Evolutionary conservation across 495 filamentous ascomycete species (phyloP), one percentile per base, ranked within the genome.

Genomic region (Neurospora tetraspora): DNA sequence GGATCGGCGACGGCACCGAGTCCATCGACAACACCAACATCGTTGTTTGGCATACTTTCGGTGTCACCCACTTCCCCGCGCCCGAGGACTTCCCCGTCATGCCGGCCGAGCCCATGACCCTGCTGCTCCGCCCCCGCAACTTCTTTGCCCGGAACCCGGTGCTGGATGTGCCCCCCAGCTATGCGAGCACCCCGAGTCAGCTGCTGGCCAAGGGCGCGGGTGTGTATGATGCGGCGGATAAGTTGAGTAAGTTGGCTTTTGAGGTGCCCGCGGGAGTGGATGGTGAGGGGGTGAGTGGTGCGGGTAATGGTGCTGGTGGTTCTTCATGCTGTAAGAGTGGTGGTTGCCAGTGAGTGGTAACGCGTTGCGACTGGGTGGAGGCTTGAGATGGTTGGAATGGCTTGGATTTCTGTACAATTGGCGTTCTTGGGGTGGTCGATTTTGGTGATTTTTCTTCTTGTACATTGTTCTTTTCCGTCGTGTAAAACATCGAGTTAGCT

Each of bases 21-120:
- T 89, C 84, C 43, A 91, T 97, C 74, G 93, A 93, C 36, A 92
- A 97, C 82, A 92, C 90, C 8, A 92, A 98, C 81, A 81, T 97
- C 31, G 95, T 98, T 4, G 87, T 98, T 27, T 98, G 95, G 95
- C 95, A 98, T 81, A 98, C 95, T 0, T 98, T 97, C 77, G 95
- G 95, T 38, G 83, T 97, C 6, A 94, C 91, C 9, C 95, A 98
- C 80, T 97, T 97, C 86, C 94, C 95, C 0, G 82, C 93, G 1
- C 94, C 94, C 0, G 95, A 98, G 78, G 95, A 98, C 79, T 98
- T 92, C 82, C 95, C 95, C 39, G 86, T 98, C 76, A 98, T 98
- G 95, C 95, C 94, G 2, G 92, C 91, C 0, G 80, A 81, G 84
- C 92, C 92, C 0, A 94, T 97, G 89, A 93, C 90, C 8, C 78